Evolutionary conservation across 2,329 filamentous ascomycete species (phyloP).

Genomic region (Sarocladium brachiariae): DNA sequence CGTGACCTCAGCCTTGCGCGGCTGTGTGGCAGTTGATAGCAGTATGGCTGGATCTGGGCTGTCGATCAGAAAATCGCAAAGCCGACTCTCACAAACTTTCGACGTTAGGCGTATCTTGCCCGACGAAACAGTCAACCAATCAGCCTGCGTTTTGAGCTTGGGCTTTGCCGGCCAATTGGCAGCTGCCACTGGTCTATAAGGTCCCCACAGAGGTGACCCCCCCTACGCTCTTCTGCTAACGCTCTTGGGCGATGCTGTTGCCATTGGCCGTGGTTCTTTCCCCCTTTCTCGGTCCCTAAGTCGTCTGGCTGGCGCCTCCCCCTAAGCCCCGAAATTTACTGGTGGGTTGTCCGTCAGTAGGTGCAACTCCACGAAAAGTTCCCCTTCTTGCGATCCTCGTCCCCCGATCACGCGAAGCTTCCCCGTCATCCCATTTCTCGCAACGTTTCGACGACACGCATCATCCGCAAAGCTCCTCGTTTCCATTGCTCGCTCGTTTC

Average conservation of each 20-base stretch:
- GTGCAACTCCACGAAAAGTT: slow-evolving; percentile 33
- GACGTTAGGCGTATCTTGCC: neutral
- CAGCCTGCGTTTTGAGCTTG: neutral
- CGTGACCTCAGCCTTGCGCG: slow-evolving; percentile 11
- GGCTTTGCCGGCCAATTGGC: slow-evolving; percentile 11
- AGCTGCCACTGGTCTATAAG: neutral
- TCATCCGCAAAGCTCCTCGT: slow-evolving; percentile 7
- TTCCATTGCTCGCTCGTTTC: neutral
- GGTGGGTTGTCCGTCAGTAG: slow-evolving; percentile 25
- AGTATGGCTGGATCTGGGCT: slow-evolving; percentile 10
- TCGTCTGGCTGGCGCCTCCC: slow-evolving; percentile 16
- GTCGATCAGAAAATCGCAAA: slow-evolving; percentile 4
- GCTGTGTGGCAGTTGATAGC: slow-evolving; percentile 5
- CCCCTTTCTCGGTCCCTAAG: slow-evolving; percentile 36
- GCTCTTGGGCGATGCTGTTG: slow-evolving; percentile 23
- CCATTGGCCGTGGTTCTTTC: slow-evolving; percentile 22
- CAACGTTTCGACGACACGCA: slow-evolving; percentile 5
- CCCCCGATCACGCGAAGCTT: slow-evolving; percentile 6
- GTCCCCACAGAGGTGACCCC: neutral
- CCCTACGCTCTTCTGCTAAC: neutral
- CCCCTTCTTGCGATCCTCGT: slow-evolving; percentile 21
- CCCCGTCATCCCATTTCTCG: neutral
- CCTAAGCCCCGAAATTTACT: slow-evolving; percentile 40
- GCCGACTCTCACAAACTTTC: neutral
- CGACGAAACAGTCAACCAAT: slow-evolving; percentile 10